phyloP scores from a whole-genome alignment of 306 rosid genomes.

The Dicorynia guianensis region DNA sequence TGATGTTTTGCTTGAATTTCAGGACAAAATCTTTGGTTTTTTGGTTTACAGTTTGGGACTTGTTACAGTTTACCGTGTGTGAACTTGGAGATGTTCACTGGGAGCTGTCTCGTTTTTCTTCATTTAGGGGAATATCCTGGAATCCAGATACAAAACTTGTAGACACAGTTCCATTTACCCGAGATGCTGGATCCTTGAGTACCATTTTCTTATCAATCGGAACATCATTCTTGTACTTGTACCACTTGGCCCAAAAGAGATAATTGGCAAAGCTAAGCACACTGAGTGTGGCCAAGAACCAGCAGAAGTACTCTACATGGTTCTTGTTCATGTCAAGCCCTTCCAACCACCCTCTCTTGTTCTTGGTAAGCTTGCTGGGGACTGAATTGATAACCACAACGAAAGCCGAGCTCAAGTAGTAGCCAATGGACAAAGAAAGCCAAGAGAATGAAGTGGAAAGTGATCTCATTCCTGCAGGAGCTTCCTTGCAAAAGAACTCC shows the following conservation, averaged over 20 bases:
- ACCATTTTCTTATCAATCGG: constrained; percentile 26
- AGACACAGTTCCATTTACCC: constrained; percentile 26
- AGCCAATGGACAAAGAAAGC: constrained; percentile 3
- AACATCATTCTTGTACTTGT: constrained; percentile 53
- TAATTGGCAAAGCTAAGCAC: constrained; percentile 49
- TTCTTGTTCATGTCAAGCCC: constrained; percentile 54
- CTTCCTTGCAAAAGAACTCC: constrained; percentile 13
- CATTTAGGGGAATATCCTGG: constrained; percentile 13
- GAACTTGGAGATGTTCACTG: not conserved
- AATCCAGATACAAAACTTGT: constrained; percentile 15
- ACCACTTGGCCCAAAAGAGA: constrained; percentile 62
- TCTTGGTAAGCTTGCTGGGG: constrained; percentile 38
- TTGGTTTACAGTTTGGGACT: no score
- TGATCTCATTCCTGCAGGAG: constrained; percentile 32
- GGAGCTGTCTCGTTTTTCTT: constrained; percentile 11
- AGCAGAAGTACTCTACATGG: constrained; percentile 54
- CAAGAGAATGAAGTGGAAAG: constrained; percentile 48
- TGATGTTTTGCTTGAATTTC: no score
- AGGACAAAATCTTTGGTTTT: no score
- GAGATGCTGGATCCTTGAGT: constrained; percentile 1
- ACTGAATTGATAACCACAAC: no score
- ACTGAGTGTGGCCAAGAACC: constrained; percentile 62
- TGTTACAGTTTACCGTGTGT: no score
- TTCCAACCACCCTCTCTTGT: constrained; percentile 61
- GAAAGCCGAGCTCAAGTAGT: constrained; percentile 19